Percentiles rank a stretch among this genome's conserved stretches.
These are phyloP conservation scores for Blastocystis sp. DNA, from an alignment of 352 stramenopile species.

Conservation along the genomic window DNA sequence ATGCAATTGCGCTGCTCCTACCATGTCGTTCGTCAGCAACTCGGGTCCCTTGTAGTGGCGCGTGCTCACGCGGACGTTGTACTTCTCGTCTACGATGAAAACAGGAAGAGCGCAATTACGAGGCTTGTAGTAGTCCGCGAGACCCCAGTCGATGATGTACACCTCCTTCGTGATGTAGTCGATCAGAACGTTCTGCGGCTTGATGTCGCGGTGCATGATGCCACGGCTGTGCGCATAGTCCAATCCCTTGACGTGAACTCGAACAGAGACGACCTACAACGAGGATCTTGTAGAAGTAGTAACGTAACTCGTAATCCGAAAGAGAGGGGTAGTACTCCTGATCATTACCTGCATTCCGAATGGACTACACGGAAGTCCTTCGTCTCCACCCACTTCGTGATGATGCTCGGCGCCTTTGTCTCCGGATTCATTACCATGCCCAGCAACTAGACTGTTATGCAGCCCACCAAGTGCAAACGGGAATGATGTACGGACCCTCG, in stretches of 20 bases:
- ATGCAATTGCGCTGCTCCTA: background rate
- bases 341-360: background rate
- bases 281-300: constrained; percentile 94
- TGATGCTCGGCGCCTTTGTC: constrained; percentile 95
- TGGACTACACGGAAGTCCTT: constrained; percentile 88
- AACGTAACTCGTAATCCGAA: constrained; percentile 96
- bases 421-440: constrained; percentile 97
- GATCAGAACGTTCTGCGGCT: constrained; percentile 99
- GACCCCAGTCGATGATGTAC: constrained; percentile 97
- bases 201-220: constrained; percentile 99
- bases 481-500: constrained; percentile 95
- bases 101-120: constrained; percentile 58
- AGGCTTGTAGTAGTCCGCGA: constrained; percentile 98
- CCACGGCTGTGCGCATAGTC: constrained; percentile 99
- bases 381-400: constrained; percentile 99
- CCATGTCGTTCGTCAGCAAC: constrained; percentile 89
- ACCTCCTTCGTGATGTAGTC: constrained; percentile 96
- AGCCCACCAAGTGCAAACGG: background rate
- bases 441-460: constrained; percentile 84
- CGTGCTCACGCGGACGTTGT: constrained; percentile 97
- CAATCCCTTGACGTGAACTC: constrained; percentile 84
- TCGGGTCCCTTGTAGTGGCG: constrained; percentile 99
- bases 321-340: constrained; percentile 86
- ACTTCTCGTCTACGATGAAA: constrained; percentile 77
- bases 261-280: constrained; percentile 10